Evolutionary conservation across 1,139 yeast genomes (phyloP).

Genomic region (Debaryomycetaceae sp.): DNA sequence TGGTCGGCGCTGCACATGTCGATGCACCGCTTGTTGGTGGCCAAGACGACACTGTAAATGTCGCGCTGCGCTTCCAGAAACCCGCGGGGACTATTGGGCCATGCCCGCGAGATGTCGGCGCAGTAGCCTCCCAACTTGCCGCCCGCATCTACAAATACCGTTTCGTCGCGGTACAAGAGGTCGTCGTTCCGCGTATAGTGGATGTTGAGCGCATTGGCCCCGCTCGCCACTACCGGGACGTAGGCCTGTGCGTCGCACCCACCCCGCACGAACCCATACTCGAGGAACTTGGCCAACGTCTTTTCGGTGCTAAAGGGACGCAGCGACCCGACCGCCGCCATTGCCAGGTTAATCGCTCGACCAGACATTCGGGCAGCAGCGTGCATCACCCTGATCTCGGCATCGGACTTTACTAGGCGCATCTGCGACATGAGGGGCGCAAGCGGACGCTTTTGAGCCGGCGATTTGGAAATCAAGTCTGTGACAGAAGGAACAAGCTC

Average conservation of each 20-base stretch:
- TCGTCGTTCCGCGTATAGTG: slow-evolving; percentile 90
- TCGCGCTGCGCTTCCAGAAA: slow-evolving; percentile 76
- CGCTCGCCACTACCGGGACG: slow-evolving; percentile 94
- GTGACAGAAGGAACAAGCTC: slow-evolving; percentile 7
- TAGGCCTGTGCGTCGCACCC: slow-evolving; percentile 91
- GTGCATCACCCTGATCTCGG: slow-evolving; percentile 72
- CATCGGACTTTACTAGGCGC: slow-evolving; percentile 62
- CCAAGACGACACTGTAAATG: slow-evolving; percentile 76
- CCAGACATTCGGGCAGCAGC: slow-evolving; percentile 76
- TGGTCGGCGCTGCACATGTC: slow-evolving; percentile 45
- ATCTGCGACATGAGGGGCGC: slow-evolving; percentile 40
- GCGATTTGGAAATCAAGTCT: slow-evolving; percentile 12
- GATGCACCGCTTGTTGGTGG: slow-evolving; percentile 74
- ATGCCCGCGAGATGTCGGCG: slow-evolving; percentile 90
- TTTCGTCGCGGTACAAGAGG: slow-evolving; percentile 57
- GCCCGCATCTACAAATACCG: slow-evolving; percentile 92
- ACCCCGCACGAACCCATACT: slow-evolving; percentile 69
- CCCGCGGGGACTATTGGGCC: slow-evolving; percentile 71
- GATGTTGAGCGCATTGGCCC: slow-evolving; percentile 73
- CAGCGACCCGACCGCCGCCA: slow-evolving; percentile 40
- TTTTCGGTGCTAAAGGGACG: slow-evolving; percentile 56
- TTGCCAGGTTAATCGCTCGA: slow-evolving; percentile 74
- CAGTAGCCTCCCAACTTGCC: slow-evolving; percentile 92
- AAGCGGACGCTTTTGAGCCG: slow-evolving; percentile 33
- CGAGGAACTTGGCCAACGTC: slow-evolving; percentile 70